Percentiles rank a stretch among this genome's conserved stretches.
Conservation (phyloP, 768 basidiomycete genomes). For the Mrakia blollopis region DNA sequence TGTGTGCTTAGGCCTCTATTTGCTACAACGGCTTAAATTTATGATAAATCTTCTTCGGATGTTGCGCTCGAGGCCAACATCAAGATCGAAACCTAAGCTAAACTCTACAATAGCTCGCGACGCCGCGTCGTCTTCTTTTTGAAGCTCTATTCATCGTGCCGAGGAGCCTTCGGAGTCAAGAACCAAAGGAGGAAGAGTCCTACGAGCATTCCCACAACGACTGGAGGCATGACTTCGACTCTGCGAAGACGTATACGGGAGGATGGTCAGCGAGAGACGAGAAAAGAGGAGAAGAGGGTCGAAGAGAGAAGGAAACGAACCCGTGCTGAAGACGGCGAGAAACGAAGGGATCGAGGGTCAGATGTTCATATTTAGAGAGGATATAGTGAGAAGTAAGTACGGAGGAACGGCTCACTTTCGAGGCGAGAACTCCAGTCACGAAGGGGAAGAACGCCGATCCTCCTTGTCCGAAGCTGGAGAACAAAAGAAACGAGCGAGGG, state of each 20-base stretch:
- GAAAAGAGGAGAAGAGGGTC: too few species aligned
- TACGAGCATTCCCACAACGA: constrained; percentile 21
- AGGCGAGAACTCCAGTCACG: constrained; percentile 33
- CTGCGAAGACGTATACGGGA: neutral
- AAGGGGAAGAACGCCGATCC: constrained; percentile 47
- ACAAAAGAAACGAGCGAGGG: neutral
- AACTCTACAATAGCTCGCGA: too few species aligned
- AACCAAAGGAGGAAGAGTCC: constrained; percentile 3
- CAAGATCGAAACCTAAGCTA: too few species aligned
- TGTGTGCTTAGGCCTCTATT: constrained; percentile 24
- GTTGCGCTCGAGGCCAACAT: too few species aligned
- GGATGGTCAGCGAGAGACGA: neutral
- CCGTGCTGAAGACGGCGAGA: neutral
- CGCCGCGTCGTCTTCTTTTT: too few species aligned
- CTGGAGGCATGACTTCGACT: constrained; percentile 19
- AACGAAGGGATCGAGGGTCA: neutral
- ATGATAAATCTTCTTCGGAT: too few species aligned
- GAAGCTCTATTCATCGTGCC: neutral
- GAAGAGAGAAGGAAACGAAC: neutral
- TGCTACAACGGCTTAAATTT: too few species aligned
- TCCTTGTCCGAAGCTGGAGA: constrained; percentile 41
- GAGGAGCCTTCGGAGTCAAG: constrained; percentile 13
- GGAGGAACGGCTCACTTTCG: neutral
- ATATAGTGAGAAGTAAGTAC: neutral
- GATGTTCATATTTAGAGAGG: neutral